A percentile compares a stretch with the other conserved stretches of the same genome.
Conservation (phyloP, 2,329 filamentous ascomycete species). For the Trichoderma atrobrunneum region DNA sequence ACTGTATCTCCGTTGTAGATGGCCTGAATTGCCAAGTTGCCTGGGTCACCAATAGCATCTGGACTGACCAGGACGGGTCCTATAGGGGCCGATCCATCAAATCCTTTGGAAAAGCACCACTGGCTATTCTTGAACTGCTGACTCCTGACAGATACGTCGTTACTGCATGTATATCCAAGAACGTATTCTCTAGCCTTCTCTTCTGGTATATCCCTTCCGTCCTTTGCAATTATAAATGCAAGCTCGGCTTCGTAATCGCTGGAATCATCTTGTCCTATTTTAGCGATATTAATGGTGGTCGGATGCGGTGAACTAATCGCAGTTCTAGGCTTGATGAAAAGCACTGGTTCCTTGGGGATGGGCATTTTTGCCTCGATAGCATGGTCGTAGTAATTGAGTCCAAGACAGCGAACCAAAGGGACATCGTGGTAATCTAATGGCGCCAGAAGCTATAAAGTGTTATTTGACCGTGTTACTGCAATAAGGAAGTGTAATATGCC, state of each 20-base stretch:
- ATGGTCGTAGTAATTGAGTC: not conserved
- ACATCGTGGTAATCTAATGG: not conserved
- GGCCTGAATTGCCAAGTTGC: not conserved
- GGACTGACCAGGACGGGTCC: not conserved
- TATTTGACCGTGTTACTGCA: not conserved
- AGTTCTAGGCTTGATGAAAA: not conserved
- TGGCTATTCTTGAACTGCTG: not conserved
- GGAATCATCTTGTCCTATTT: not conserved
- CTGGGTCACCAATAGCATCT: not conserved
- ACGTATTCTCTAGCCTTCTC: not conserved
- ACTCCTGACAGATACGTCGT: not conserved
- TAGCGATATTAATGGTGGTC: not conserved
- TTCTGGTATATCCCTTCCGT: not conserved
- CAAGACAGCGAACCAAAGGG: not conserved
- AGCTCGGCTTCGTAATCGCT: not conserved
- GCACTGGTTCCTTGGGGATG: not conserved
- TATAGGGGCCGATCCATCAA: not conserved
- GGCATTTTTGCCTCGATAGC: not conserved
- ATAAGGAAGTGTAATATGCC: not conserved
- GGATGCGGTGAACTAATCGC: not conserved
- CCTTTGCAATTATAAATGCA: not conserved
- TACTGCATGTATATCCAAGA: not conserved
- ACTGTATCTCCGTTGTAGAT: not conserved
- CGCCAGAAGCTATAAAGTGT: not conserved
- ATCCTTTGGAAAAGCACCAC: not conserved